Base-by-base conservation (phyloP, 495 filamentous ascomycete genomes). In the Neurospora sp. region DNA sequence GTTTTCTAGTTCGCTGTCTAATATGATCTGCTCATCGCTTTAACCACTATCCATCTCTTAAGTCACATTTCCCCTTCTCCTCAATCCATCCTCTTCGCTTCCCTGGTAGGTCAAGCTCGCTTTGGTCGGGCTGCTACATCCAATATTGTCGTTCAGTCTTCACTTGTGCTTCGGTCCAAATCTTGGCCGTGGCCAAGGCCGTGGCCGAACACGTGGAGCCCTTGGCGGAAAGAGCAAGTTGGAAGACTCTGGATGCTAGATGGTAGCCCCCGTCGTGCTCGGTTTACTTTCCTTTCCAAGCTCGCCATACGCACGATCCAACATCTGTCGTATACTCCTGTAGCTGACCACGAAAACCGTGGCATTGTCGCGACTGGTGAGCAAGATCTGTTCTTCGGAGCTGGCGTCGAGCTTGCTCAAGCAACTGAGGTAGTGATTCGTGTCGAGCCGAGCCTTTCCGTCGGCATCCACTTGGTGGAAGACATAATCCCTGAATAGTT, bases 401-500 rank as follows among this genome's bases (percentile, higher is more conserved):
- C 95, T 94, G 3, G 93, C 95, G 82, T 99, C 96, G 69, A 99
- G 84, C 80, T 97, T 97, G 82, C 94, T 97, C 76, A 99, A 77
- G 78, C 91, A 93, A 39, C 84, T 85, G 23, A 98, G 77, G 54
- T 98, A 90, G 83, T 98, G 95, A 0, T 90, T 95, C 38, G 98
- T 85, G 78, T 96, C 91, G 4, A 96, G 83, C 8, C 93, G 90
- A 0, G 96, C 91, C 27, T 92, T 90, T 14, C 92, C 93, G 74
- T 93, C 87, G 37, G 89, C 87, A 77, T 98, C 93, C 35, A 97
- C 93, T 73, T 95, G 93, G 81, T 99, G 96, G 82, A 98, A 99
- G 71, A 98, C 92, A 74, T 96, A 98, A 81, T 99, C 96, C 60
- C 96, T 90, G 86, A 98, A 98, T 40, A 99, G 86, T 82, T 96